Conservation (phyloP, 2,329 filamentous ascomycete species). For the Trichoderma sp. region DNA sequence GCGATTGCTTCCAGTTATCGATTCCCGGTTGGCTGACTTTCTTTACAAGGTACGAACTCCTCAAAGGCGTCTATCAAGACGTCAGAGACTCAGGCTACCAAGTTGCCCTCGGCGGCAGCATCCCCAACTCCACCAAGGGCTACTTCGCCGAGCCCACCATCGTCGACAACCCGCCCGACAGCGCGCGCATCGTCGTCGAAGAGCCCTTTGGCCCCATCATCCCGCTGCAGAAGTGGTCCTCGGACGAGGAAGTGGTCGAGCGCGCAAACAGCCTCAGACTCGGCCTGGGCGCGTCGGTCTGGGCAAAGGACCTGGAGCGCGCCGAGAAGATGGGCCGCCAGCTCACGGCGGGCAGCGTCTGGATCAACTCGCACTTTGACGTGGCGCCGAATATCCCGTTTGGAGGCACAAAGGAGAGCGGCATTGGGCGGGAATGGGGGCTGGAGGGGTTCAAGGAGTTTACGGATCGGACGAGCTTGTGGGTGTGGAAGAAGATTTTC, state of each 20-base stretch:
- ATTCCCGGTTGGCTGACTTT: neutral
- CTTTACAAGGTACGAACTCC: neutral
- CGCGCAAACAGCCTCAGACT: slow-evolving; percentile 51
- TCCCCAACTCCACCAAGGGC: slow-evolving; percentile 26
- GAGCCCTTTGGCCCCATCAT: slow-evolving; percentile 68
- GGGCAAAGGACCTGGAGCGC: slow-evolving; percentile 54
- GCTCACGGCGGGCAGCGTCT: slow-evolving; percentile 62
- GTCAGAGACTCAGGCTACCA: slow-evolving; percentile 40
- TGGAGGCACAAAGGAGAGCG: slow-evolving; percentile 55
- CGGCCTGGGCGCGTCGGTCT: slow-evolving; percentile 58
- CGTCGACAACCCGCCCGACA: slow-evolving; percentile 33
- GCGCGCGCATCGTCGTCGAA: slow-evolving; percentile 54
- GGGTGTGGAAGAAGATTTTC: slow-evolving; percentile 33
- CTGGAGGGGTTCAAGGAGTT: slow-evolving; percentile 41
- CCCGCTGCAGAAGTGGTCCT: slow-evolving; percentile 50
- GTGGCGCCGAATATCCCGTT: slow-evolving; percentile 44
- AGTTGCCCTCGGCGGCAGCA: slow-evolving; percentile 33
- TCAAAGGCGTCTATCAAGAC: slow-evolving; percentile 36
- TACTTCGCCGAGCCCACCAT: slow-evolving; percentile 37
- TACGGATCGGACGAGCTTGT: slow-evolving; percentile 35
- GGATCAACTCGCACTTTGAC: slow-evolving; percentile 52
- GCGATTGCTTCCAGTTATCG: neutral
- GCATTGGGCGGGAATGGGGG: slow-evolving; percentile 51
- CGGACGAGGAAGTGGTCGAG: slow-evolving; percentile 38
- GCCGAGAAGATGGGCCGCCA: slow-evolving; percentile 50